These are phyloP conservation scores for Teunomyces pallodes DNA, from an alignment of 805 yeast genomes.

Conservation along the genomic window DNA sequence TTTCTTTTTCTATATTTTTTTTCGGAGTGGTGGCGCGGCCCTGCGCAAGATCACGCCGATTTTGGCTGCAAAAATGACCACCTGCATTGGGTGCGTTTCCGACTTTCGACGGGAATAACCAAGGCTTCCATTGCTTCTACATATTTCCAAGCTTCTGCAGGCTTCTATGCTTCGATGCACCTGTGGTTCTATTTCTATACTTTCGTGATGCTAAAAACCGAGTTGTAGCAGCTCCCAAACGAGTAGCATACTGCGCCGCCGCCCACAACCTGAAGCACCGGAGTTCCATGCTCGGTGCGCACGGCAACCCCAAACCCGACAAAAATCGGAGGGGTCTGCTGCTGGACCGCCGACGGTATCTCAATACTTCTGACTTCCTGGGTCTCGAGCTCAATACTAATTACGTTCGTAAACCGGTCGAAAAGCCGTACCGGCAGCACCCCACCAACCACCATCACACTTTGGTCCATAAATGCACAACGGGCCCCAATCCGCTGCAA, in stretches of 20 bases:
- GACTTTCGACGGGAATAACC: not conserved
- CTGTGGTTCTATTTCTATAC: too few species aligned
- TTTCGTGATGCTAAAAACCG: slow-evolving; percentile 12
- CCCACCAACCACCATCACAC: slow-evolving; percentile 56
- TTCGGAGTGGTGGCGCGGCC: not conserved
- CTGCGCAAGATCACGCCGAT: not conserved
- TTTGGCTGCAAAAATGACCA: not conserved
- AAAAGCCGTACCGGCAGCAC: slow-evolving; percentile 40
- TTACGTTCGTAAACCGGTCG: slow-evolving; percentile 14
- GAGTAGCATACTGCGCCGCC: slow-evolving; percentile 87
- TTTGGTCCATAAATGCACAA: slow-evolving; percentile 26
- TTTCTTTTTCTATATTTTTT: not conserved
- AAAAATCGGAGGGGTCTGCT: slow-evolving; percentile 43
- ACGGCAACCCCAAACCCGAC: slow-evolving; percentile 50
- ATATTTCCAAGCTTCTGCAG: not conserved
- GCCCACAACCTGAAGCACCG: slow-evolving; percentile 33
- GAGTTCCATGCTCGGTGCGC: not conserved
- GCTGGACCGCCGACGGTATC: slow-evolving; percentile 39
- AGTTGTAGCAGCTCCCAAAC: slow-evolving; percentile 54
- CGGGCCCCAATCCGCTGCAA: slow-evolving; percentile 52
- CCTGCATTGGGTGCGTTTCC: not conserved
- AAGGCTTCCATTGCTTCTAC: not conserved
- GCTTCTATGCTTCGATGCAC: not conserved
- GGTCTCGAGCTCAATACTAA: slow-evolving; percentile 15
- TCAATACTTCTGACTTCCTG: slow-evolving; percentile 10